These are phyloP conservation scores for Poronia punctata DNA, from an alignment of 495 filamentous ascomycete genomes.

Conservation along the genomic window DNA sequence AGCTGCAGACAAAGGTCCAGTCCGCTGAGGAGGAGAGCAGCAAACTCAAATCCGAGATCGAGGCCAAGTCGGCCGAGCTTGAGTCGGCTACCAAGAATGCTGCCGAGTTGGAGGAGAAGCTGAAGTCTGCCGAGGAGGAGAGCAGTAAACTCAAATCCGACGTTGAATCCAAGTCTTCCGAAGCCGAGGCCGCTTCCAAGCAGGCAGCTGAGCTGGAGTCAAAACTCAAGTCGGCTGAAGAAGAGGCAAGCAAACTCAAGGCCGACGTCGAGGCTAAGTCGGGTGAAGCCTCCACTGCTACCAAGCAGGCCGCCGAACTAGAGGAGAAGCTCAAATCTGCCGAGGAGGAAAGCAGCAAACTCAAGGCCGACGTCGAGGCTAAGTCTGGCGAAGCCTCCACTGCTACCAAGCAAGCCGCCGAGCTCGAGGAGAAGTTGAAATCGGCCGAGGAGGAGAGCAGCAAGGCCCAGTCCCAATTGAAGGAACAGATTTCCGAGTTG, in stretches of 20 bases:
- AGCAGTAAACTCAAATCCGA: conserved; percentile 1
- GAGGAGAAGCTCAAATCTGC: conserved; percentile 2
- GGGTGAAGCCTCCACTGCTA: no score
- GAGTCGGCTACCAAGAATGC: no score
- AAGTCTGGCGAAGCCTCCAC: conserved; percentile 2
- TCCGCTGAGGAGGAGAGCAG: background rate
- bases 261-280: background rate
- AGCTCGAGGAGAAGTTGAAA: conserved; percentile 9
- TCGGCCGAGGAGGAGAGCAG: conserved; percentile 2
- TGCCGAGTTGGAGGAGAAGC: conserved; percentile 3
- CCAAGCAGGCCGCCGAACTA: conserved; percentile 2
- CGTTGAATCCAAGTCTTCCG: background rate
- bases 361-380: background rate
- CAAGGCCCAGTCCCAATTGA: conserved; percentile 1
- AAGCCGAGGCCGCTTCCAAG: conserved; percentile 4
- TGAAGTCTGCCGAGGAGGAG: conserved; percentile 1
- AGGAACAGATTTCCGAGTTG: background rate
- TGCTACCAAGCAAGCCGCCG: conserved; percentile 4
- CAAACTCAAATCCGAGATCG: no score
- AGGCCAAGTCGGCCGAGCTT: no score
- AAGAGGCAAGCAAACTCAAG: conserved; percentile 1
- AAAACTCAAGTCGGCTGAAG: conserved; percentile 7
- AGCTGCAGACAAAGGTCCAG: no score
- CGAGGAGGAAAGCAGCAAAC: conserved; percentile 2
- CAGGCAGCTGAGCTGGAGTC: conserved; percentile 4